Conservation (phyloP, 768 basidiomycete species). For the Boletus subparvulus region DNA sequence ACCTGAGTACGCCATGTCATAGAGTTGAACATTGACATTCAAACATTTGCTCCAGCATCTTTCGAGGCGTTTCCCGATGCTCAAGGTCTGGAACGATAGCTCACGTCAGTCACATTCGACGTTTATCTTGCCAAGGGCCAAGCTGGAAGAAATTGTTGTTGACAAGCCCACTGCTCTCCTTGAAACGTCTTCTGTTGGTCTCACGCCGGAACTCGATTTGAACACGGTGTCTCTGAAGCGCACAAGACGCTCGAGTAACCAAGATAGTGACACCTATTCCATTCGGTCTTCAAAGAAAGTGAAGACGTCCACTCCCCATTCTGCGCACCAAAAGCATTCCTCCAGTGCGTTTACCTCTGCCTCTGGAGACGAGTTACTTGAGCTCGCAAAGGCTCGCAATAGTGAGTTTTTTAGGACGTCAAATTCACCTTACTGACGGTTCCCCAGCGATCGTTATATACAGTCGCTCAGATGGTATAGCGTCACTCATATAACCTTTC, state of each 20-base stretch:
- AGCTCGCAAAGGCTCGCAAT: conserved; percentile 21
- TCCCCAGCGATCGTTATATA: conserved; percentile 20
- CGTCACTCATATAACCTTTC: background rate
- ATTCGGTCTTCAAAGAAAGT: conserved; percentile 11
- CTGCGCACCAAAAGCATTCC: background rate
- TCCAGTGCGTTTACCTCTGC: background rate
- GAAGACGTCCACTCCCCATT: background rate
- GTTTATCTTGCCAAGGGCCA: conserved; percentile 2
- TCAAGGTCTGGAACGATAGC: conserved; percentile 24
- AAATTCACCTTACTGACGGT: background rate
- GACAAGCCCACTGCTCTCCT: conserved; percentile 22
- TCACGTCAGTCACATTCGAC: conserved; percentile 6
- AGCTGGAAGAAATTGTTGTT: conserved; percentile 29
- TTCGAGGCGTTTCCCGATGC: conserved; percentile 12
- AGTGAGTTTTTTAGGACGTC: conserved; percentile 10
- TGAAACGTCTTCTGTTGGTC: conserved; percentile 15
- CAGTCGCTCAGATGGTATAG: conserved; percentile 20
- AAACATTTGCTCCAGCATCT: background rate
- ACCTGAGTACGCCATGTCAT: background rate
- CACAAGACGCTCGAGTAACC: conserved; percentile 5
- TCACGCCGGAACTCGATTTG: conserved; percentile 9
- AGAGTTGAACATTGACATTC: too few relatives aligned
- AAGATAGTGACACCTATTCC: conserved; percentile 1
- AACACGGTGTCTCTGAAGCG: conserved; percentile 12
- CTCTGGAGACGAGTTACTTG: conserved; percentile 13